phyloP scores from a whole-genome alignment of 1,284 basidiomycete genomes.

The Leccinum subrobustum region DNA sequence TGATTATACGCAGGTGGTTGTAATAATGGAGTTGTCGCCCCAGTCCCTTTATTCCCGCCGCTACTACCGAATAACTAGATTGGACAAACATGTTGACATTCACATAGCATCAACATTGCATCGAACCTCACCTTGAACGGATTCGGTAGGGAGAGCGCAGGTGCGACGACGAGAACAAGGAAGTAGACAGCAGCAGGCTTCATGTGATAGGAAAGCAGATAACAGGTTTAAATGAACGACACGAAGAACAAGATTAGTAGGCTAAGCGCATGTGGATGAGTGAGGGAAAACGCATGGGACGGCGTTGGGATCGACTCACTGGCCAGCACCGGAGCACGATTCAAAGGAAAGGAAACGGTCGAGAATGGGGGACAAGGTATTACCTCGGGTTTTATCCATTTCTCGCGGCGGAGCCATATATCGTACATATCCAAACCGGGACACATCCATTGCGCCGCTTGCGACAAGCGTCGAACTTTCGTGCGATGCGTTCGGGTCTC shows the following conservation, averaged over 20 bases:
- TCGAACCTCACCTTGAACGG: neutral
- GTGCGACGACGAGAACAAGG: neutral
- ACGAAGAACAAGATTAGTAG: neutral
- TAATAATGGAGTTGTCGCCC: neutral
- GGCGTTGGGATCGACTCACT: neutral
- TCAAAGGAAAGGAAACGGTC: neutral
- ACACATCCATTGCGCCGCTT: neutral
- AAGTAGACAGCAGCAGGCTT: neutral
- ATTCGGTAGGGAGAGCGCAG: neutral
- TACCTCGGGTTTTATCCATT: neutral
- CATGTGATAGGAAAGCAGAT: neutral
- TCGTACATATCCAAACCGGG: neutral
- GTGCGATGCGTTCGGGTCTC: neutral
- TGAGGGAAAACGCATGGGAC: neutral
- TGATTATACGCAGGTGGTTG: neutral
- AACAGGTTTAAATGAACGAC: neutral
- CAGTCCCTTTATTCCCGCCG: neutral
- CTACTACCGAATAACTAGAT: neutral
- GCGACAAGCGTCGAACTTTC: neutral
- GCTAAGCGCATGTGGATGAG: neutral
- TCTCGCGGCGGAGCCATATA: neutral
- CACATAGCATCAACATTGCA: neutral
- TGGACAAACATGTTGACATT: neutral
- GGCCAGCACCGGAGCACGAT: constrained; percentile 1
- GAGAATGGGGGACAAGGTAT: neutral